A percentile compares a stretch with the other conserved stretches of the same genome.
These are phyloP conservation scores for Colletotrichum caudatum DNA, from an alignment of 2,329 filamentous ascomycete species.

Conservation along the genomic window DNA sequence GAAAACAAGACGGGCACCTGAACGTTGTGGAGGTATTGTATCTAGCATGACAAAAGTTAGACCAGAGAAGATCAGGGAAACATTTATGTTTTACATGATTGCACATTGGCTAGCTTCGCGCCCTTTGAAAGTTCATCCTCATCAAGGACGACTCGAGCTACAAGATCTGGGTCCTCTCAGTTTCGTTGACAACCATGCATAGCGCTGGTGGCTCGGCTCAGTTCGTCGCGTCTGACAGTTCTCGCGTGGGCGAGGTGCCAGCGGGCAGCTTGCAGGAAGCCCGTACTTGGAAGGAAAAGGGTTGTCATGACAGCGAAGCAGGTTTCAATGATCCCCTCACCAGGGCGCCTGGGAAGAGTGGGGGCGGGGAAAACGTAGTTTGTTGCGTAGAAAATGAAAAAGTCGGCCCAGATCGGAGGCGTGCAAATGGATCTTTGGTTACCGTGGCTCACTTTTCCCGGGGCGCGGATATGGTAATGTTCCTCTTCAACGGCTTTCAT, in stretches of 20 bases:
- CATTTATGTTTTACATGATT: slow-evolving; percentile 7
- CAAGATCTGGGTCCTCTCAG: slow-evolving; percentile 30
- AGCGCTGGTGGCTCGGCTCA: slow-evolving; percentile 41
- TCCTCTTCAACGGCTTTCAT: slow-evolving; percentile 15
- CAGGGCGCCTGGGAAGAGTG: slow-evolving; percentile 43
- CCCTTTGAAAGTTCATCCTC: slow-evolving; percentile 35
- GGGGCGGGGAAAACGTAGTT: slow-evolving; percentile 47
- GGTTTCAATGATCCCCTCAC: slow-evolving; percentile 38
- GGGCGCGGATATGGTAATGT: slow-evolving; percentile 32
- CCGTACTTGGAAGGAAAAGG: slow-evolving; percentile 43
- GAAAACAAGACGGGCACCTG: slow-evolving; percentile 31
- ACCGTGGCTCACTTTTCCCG: slow-evolving; percentile 36
- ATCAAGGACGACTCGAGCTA: slow-evolving; percentile 31
- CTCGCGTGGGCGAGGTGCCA: slow-evolving; percentile 34
- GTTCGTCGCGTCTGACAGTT: slow-evolving; percentile 36
- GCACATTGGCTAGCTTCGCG: slow-evolving; percentile 31
- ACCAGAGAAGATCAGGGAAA: neutral
- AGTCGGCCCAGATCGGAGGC: slow-evolving; percentile 42
- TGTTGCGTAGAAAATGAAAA: slow-evolving; percentile 44
- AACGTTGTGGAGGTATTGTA: slow-evolving; percentile 24
- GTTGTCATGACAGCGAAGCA: slow-evolving; percentile 31
- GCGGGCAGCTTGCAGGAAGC: slow-evolving; percentile 40
- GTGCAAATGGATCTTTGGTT: slow-evolving; percentile 44
- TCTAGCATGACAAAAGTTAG: slow-evolving; percentile 31
- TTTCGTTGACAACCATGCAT: slow-evolving; percentile 43